Base-by-base conservation (phyloP, 768 basidiomycete species). In the Boletus pseudopeckii region DNA sequence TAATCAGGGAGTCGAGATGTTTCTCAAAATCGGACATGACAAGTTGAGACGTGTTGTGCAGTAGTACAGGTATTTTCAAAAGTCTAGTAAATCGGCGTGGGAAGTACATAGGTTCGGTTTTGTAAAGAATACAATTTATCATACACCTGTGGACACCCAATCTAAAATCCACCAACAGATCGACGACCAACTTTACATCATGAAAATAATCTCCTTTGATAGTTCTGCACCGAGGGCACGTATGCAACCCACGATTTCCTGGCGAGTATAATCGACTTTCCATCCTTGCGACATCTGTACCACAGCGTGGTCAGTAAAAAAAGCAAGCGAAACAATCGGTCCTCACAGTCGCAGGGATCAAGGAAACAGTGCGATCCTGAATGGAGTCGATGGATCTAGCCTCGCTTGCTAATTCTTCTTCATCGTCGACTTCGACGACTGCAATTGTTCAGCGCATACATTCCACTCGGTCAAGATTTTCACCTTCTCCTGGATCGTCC, bases 221-320 rank as follows among this genome's bases (percentile, higher is more conserved):
- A 81, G 42, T 34, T 75, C 72, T n/a, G 53, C 36, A 6, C 82
- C 80, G 32, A 83, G 61, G 3, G 72, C 77, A 36, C 63, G 66
- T 22, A 81, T 66, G 54, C 80, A 82, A n/a, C 63, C 60, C 13
- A 73, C 59, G 24, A 80, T 67, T 30, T 72, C 74, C 13, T 61
- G 46, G 17, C 73, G 71, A 17, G 67, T 55, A 44, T 71, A 54
- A 15, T 64, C 52, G 15, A 61, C 58, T 5, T 64, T 56, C 70
- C 76, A 74, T 42, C 67, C 55, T 37, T 22, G 7, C 11, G 61
- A 55, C 67, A 62, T 47, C 67, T 67, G 20, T 24, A 20, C 15
- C 30, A 57, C 49, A 14, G 18, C 34, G 9, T 43, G 20, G 40
- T 65, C 53, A 52, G 60, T 14, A 7, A 41, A 15, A 54, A n/a